Percentiles rank a stretch among this genome's conserved stretches.
These are phyloP conservation scores for Sugiyamaella chiloensis DNA, from an alignment of 805 yeast genomes.

Conservation along the genomic window DNA sequence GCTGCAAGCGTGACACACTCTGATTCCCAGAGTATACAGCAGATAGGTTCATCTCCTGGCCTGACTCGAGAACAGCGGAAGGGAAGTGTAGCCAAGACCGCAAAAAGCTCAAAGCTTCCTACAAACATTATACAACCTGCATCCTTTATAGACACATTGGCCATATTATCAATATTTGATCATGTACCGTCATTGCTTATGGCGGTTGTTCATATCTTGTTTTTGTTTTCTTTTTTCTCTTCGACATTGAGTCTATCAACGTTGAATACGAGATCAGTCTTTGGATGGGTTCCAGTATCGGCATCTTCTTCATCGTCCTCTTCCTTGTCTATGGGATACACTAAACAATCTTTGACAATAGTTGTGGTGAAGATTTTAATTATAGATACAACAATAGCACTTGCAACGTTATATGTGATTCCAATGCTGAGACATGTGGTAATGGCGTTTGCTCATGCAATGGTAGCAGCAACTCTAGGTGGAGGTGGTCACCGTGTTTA, in stretches of 20 bases:
- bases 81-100: slow-evolving; percentile 1
- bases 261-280: slow-evolving; percentile 13
- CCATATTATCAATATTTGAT: slow-evolving; percentile 32
- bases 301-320: slow-evolving; percentile 14
- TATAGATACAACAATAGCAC: slow-evolving; percentile 24
- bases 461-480: slow-evolving; percentile 32
- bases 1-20: too few relatives aligned
- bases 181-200: slow-evolving; percentile 31
- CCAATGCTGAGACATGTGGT: slow-evolving; percentile 20
- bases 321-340: slow-evolving; percentile 3
- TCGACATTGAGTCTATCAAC: slow-evolving; percentile 12
- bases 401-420: slow-evolving; percentile 19
- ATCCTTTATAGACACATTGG: slow-evolving; percentile 34
- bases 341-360: slow-evolving; percentile 1
- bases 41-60: background rate
- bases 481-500: slow-evolving; percentile 32
- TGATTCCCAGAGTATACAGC: too few relatives aligned
- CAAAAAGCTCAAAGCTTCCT: slow-evolving; percentile 17
- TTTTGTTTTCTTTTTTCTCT: slow-evolving; percentile 24
- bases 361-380: slow-evolving; percentile 19
- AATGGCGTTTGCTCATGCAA: slow-evolving; percentile 32
- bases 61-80: slow-evolving; percentile 2
- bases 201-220: slow-evolving; percentile 28
- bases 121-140: slow-evolving; percentile 30
- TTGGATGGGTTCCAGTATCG: slow-evolving; percentile 21